phyloP scores from a whole-genome alignment of 2,329 filamentous ascomycete genomes.

The Fusarium sp. region DNA sequence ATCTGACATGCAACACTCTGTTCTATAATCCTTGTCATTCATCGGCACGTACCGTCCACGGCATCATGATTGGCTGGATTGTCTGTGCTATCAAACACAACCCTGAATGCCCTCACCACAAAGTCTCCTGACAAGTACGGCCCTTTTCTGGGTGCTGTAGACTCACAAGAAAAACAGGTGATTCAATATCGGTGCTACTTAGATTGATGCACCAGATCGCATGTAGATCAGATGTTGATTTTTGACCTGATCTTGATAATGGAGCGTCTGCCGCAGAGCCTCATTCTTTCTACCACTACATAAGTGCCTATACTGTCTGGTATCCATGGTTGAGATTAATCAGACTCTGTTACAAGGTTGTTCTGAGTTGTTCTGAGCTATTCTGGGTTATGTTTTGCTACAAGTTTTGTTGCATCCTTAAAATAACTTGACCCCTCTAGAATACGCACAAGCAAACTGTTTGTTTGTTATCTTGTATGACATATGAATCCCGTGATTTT shows the following conservation, averaged over 20 bases:
- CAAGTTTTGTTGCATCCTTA: background rate
- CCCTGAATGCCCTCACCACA: slow-evolving; percentile 28
- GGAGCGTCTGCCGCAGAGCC: slow-evolving; percentile 24
- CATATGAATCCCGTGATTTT: slow-evolving; percentile 25
- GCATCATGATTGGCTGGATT: slow-evolving; percentile 13
- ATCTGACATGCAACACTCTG: slow-evolving; percentile 20
- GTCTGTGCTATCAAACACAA: slow-evolving; percentile 12
- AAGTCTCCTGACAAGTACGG: slow-evolving; percentile 30
- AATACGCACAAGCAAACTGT: background rate
- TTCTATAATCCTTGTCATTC: background rate
- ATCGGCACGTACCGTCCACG: slow-evolving; percentile 15
- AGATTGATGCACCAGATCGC: slow-evolving; percentile 26
- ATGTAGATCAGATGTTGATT: slow-evolving; percentile 31
- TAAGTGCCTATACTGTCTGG: background rate
- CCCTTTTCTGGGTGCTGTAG: slow-evolving; percentile 20
- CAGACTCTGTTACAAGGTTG: background rate
- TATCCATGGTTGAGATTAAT: background rate
- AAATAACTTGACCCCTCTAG: background rate
- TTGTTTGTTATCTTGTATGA: slow-evolving; percentile 4
- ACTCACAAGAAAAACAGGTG: slow-evolving; percentile 14
- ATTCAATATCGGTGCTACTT: slow-evolving; percentile 28
- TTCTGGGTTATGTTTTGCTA: background rate
- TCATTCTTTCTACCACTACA: slow-evolving; percentile 1
- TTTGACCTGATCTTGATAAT: slow-evolving; percentile 14
- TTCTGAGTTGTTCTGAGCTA: background rate